A percentile compares a stretch with the other conserved stretches of the same genome.
Conservation (phyloP, 2,329 filamentous ascomycete genomes). For the Camptophora hylomeconis region DNA sequence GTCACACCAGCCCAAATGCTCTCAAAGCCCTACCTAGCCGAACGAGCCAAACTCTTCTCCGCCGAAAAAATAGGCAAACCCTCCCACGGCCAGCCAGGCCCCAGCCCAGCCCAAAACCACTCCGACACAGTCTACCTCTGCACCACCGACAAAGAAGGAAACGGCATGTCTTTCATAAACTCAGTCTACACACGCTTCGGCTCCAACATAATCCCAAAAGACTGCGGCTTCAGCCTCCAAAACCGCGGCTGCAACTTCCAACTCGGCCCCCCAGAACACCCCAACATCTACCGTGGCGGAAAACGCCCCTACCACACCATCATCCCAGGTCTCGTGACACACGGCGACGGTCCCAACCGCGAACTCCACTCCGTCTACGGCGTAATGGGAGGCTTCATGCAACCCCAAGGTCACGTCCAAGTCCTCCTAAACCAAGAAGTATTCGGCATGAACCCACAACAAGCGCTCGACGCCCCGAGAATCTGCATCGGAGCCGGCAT, state of each 20-base stretch:
- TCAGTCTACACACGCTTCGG: conserved; percentile 83
- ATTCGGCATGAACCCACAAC: conserved; percentile 69
- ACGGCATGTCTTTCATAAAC: conserved; percentile 94
- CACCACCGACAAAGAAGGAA: conserved; percentile 67
- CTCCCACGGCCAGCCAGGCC: conserved; percentile 61
- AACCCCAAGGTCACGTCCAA: conserved; percentile 92
- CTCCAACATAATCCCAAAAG: conserved; percentile 68
- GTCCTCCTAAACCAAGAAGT: conserved; percentile 80
- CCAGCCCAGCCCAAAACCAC: conserved; percentile 72
- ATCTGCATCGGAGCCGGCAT: conserved; percentile 71
- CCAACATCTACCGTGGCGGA: conserved; percentile 64
- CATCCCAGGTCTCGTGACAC: conserved; percentile 83
- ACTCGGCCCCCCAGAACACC: conserved; percentile 51
- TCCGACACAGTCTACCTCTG: conserved; percentile 94
- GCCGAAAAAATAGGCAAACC: conserved; percentile 38
- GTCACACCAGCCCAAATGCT: conserved; percentile 63
- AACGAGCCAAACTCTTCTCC: conserved; percentile 52
- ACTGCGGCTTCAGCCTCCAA: conserved; percentile 86
- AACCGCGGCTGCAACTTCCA: conserved; percentile 81
- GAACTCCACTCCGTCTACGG: conserved; percentile 77
- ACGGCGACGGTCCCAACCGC: conserved; percentile 44
- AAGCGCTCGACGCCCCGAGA: conserved; percentile 80
- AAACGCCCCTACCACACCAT: conserved; percentile 97
- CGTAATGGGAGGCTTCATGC: conserved; percentile 98
- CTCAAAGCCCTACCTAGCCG: conserved; percentile 58